Evolutionary conservation across 75 land plant species (phyloP), one percentile per base, ranked within the genome.

Genomic region (Selaginella tamariscina): DNA sequence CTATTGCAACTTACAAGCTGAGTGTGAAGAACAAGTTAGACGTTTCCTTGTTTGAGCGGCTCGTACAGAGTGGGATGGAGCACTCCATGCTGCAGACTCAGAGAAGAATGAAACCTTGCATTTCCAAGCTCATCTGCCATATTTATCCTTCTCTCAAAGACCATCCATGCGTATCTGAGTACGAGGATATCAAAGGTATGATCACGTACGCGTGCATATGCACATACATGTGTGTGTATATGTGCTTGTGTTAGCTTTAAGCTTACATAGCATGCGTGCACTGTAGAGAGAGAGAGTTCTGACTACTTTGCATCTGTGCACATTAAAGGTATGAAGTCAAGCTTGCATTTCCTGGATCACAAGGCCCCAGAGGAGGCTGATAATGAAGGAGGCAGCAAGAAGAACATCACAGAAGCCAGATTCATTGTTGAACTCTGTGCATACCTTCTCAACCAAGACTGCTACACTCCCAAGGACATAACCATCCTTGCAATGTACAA

Each of bases 31-130:
- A 75, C 31, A 65, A 54, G 23, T 20, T 75, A 23, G 77, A 75
- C 56, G 69, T 75, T 24, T 75, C 77, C 5, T 30, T 75, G 56
- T 75, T 75, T 56, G 77, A 75, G 33, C 68, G 77, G 23, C 72
- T 73, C 22, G 77, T 75, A 0, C 44, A 27, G 13, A 32, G 62
- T 1, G 75, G 77, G 1, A 21, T 71, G 8, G 57, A 75, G 24
- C 55, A 75, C 31, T 67, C 26, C 22, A 72, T 57, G 1, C 55
- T 74, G 15, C 32, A 33, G 54, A 39, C 68, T 2, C 76, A 74
- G 13, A 30, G 76, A 24, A 55, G 76, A 27, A 74, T 74, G 76
- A 74, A 69, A 27, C 76, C 76, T 26, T 49, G 30, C 23, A 74
- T 74, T 11, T 74, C 76, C 0, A 20, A 20, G 2, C 55, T 74